Evolutionary conservation across 2,329 filamentous ascomycete genomes (phyloP), one percentile per base, ranked within the genome.

Genomic region (Xylaria sp.): DNA sequence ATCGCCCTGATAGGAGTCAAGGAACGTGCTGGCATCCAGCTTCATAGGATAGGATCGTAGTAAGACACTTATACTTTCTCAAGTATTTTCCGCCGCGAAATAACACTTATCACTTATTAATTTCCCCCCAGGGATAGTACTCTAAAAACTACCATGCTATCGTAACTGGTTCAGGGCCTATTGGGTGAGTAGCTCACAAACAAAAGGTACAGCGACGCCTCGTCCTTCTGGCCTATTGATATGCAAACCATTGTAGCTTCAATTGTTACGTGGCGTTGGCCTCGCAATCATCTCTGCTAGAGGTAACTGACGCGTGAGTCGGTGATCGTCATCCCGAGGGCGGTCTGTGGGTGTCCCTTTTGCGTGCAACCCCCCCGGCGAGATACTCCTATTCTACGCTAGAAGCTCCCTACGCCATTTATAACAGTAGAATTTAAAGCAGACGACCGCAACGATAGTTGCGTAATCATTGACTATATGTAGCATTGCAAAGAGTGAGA

Each of bases 161-260:
- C 25, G 20, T 37, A 10, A n/a, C 4, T 57, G 12, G 12, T n/a
- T 39, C 25, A 3, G 1, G 20, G 5, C 32, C 18, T 18, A 25
- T 10, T 57, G 15, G 37, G 32, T 3, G 3, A 58, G 23, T 9
- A 25, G 10, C 13, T 0, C 3, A 41, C 54, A 41, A 57, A 18
- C 12, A 20, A 41, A 25, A 1, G 2, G 44, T 67, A 87, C 3
- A 28, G 55, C 54, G 84, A 81, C 59, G 78, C 77, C 70, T 78
- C 77, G 1, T 79, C 78, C 74, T 88, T 86, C 34, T 87, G 68
- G 2, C 85, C 86, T 0, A 82, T 84, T 32, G 81, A 82, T 23
- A 88, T 78, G 3, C 86, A 20, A 87, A 79, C 61, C 83, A 81
- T 67, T 82, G 80, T 67, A 80, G 77, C 63, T 74, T 74, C 1